Evolutionary conservation across 345 rosid genomes (phyloP), one percentile per base, ranked within the genome.

Genomic region (Trapa bicornis): DNA sequence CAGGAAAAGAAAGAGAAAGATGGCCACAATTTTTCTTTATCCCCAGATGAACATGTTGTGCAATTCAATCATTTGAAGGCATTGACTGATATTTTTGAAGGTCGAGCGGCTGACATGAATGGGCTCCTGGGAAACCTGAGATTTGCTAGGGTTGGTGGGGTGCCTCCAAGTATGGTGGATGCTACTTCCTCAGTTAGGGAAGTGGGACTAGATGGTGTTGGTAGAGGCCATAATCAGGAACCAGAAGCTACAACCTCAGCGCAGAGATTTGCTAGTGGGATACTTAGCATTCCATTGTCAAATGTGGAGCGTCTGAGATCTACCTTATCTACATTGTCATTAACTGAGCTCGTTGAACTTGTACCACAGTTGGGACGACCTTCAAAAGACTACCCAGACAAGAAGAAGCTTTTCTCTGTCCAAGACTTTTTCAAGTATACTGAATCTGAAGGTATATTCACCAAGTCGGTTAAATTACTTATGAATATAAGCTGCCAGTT

Each of bases 371-470:
- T 91, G 71, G 48, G 48, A 45, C 74, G 95, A 52, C 72, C 96
- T 68, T 81, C 92, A 29, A 85, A 80, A 69, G 97, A 91, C 61
- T 81, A 91, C 71, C 99, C 99, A 2, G 97, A 94, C 83, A 94
- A 94, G 91, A 94, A 91, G 75, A 94, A 85, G 47, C 83, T 94
- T 11, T 70, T 89, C 68, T 94, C 99, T 62, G 99, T 91, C 68
- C 99, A 94, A 84, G 96, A 94, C 75, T 94, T 94, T 82, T 94
- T 94, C 80, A 87, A 96, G 83, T 94, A 94, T 85, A 91, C 99
- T 0, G 97, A 94, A 67, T 67, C 90, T 66, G 99, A 94, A 89
- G 99, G 99, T 94, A 87, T 78, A 66, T 66, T 39, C 2, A n/a
- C 64, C 22, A n/a, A 56, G 12, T 37, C 41, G 61, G 2, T 17